Base-by-base conservation (phyloP, 331 rosid species). In the Pyrus hybrid region DNA sequence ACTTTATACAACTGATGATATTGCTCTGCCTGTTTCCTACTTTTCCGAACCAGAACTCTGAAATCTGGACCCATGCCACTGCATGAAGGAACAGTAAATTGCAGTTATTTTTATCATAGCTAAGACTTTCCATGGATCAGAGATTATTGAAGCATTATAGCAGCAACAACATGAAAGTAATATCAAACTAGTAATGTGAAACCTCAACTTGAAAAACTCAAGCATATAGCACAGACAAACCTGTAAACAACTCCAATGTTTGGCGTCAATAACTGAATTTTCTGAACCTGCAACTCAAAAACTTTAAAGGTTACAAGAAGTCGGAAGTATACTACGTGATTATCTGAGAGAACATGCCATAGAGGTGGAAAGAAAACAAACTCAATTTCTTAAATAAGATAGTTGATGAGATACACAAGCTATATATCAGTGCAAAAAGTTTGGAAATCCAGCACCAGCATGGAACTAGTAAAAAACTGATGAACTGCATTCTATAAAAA, bases 31-130 rank as follows among this genome's bases (percentile, higher is more conserved):
- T 89, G 93, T 83, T 93, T 93, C 89, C 97, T 85, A 83, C 98
- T 93, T 80, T 89, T 93, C 69, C 93, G 84, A 53, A 93, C 98
- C 89, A 93, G 74, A 67, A 93, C 98, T 75, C 91, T 84, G 70
- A 93, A 91, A 82, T 93, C 97, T 47, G 97, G 98, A 79, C 98
- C 98, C 97, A 91, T 91, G 64, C 97, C 98, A 78, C 98, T 93
- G 85, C 62, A 41, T 66, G 64, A 61, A 76, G 74, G 80, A 62
- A 82, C 71, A 35, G 30, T 8, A 33, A 10, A 66, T 64, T 30
- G n/a, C 63, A 58, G 25, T 9, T 58, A 23, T 66, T 20, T 66
- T 66, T 32, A 41, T 41, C 13, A 11, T 28, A 1, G 13, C 67
- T 16, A 7, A 14, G 37, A 63, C 6, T 63, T 28, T 28, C 6